These are phyloP conservation scores for Phytophthora litchii DNA, from an alignment of 352 stramenopile species.

Conservation along the genomic window DNA sequence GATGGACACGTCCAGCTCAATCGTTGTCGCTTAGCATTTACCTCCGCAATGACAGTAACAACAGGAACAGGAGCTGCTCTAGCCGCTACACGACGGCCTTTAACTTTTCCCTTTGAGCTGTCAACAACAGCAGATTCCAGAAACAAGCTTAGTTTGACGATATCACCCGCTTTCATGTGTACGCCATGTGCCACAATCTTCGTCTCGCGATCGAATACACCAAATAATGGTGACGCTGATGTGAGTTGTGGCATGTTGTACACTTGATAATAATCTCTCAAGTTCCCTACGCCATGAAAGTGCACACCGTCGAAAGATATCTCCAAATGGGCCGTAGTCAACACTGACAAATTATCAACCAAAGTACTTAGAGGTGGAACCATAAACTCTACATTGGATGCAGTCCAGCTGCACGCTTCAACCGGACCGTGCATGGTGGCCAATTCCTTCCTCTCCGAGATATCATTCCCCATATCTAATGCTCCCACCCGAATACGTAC, in stretches of 20 bases:
- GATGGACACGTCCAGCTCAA: constrained; percentile 60
- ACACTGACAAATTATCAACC: constrained; percentile 32
- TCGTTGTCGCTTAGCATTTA: constrained; percentile 50
- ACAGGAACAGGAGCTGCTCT: constrained; percentile 19
- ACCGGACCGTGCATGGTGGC: constrained; percentile 45
- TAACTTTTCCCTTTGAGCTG: constrained; percentile 11
- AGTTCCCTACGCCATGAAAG: constrained; percentile 55
- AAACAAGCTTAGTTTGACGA: constrained; percentile 53
- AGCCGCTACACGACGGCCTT: constrained; percentile 6
- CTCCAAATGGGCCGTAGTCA: constrained; percentile 48
- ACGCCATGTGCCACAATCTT: constrained; percentile 47
- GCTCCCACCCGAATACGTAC: constrained; percentile 48
- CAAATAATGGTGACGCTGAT: constrained; percentile 54
- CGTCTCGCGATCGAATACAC: constrained; percentile 52
- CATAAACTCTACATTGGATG: constrained; percentile 47
- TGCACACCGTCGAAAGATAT: constrained; percentile 59
- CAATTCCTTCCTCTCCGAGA: background rate
- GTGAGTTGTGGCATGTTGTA: constrained; percentile 68
- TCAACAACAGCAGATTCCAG: constrained; percentile 29
- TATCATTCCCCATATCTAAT: constrained; percentile 7
- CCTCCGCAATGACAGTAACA: constrained; percentile 36
- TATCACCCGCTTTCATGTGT: constrained; percentile 41
- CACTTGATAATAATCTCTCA: constrained; percentile 54
- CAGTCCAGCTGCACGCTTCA: constrained; percentile 43
- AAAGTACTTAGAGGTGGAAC: constrained; percentile 45